Base-by-base conservation (phyloP, 2,329 filamentous ascomycete genomes). In the Aspergillus puulaauensis region DNA sequence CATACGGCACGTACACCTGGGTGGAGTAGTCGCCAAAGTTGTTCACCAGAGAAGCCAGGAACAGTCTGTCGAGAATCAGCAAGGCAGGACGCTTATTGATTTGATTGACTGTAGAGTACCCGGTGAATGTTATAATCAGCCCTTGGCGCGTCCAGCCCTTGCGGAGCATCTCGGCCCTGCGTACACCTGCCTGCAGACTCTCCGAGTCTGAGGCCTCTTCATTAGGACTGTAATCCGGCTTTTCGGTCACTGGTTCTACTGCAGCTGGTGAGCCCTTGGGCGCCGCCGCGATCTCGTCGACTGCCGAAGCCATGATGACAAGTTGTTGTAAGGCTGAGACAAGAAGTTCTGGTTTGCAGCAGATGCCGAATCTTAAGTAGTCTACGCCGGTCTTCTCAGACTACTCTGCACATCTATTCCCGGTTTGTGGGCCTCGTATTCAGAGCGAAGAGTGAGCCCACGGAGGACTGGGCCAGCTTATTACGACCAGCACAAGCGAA, bases 11-110 rank as follows among this genome's bases (percentile, higher is more conserved):
- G 48, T 66, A 68, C 9, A 68, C 64, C 27, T 64, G 61, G 12
- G 60, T 64, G 7, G 61, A 61, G 23, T 66, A 66, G 41, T 66
- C 64, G 8, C 60, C 61, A 19, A 66, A 61, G 27, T 65, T 63
- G 50, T 63, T 65, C 2, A 57, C 58, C 1, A 66, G 57, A 2
- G 64, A 65, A 2, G 61, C 59, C 15, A 65, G 35, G 17, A 66
- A 65, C 14, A 66, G 39, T 14, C 64, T 66, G 4, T 11, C 27
- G 8, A 24, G 23, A 31, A 11, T 31, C 9, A 31, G 27, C 27
- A 31, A 27, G 24, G 6, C 24, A 27, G 6, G 11, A 41, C 14
- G 54, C 6, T 33, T 8, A 21, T 37, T 4, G 17, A 27, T n/a
- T 8, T 11, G n/a, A 35, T 14, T 4, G 17, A 12, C 19, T 11